Base-by-base conservation (phyloP, 352 stramenopile genomes). In the Globisporangium nagaii region DNA sequence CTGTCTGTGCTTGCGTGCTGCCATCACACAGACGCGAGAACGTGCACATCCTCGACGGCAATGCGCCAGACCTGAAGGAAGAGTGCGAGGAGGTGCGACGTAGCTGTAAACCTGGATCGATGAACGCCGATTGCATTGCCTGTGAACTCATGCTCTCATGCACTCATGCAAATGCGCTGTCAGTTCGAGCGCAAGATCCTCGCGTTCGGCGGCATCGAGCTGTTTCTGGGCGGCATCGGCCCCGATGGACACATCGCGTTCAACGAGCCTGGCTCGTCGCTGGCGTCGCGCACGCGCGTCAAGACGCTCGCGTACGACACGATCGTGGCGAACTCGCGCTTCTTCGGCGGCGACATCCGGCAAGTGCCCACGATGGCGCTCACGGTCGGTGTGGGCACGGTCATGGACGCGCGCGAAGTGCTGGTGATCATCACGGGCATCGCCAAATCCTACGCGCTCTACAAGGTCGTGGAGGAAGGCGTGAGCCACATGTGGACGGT, bases 181-280 rank as follows among this genome's bases (percentile, higher is more conserved):
- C 34, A 79, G 66, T 97, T 91, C 63, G 88, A 96, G 63, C 65
- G 52, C 27, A 87, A 95, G 63, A 95, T 97, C 63, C 62, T 65
- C n/a, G 51, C 59, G 5, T 65, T 75, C 20, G 89, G 89, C 22
- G 88, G 89, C 32, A 97, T 97, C 47, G 86, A 96, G 68, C 81
- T 97, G 15, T 97, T 96, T 61, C 65, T 97, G 4, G 87, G 88
- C n/a, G 88, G 89, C 42, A 96, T 97, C 58, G 89, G 89, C 0
- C 88, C 85, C n/a, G 88, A 97, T 62, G 88, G 89, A 25, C 89
- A 97, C 73, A 96, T 97, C 65, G 89, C 87, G 12, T 97, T 97
- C 79, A 97, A 97, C 58, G 87, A 97, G 63, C 86, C 87, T 0
- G 89, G 89, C 25, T 92, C 75, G 28, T 95, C 80, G 11, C 66